Evolutionary conservation across 106 monocot genomes (phyloP).

Genomic region (Xerophyta viscosa): DNA sequence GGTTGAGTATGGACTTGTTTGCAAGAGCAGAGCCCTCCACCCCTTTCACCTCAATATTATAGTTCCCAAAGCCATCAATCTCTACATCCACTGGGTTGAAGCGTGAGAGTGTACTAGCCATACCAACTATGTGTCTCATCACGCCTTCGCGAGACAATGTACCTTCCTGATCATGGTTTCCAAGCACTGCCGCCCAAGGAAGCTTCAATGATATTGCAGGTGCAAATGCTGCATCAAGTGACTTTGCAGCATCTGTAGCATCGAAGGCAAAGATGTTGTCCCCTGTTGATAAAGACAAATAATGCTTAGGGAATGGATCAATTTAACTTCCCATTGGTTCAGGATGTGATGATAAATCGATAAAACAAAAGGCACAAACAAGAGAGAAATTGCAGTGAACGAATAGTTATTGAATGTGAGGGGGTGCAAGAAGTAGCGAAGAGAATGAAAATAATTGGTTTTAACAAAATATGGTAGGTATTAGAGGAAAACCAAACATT

Average conservation of each 20-base stretch:
- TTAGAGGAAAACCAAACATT: too few species aligned
- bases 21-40: constrained; percentile 34
- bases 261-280: constrained; percentile 89
- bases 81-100: constrained; percentile 53
- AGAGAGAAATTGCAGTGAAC: too few species aligned
- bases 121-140: constrained; percentile 58
- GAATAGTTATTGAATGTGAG: too few species aligned
- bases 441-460: too few species aligned
- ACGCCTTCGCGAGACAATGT: constrained; percentile 62
- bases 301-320: too few species aligned
- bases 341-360: too few species aligned
- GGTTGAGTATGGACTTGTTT: constrained; percentile 78
- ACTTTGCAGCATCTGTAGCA: constrained; percentile 53
- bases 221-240: constrained; percentile 59
- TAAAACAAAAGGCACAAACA: too few species aligned
- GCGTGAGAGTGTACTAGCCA: constrained; percentile 50
- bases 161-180: constrained; percentile 93
- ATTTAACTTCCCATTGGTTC: too few species aligned
- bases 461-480: too few species aligned
- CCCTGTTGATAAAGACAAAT: constrained; percentile 33
- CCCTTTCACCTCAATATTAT: constrained; percentile 62
- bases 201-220: constrained; percentile 60
- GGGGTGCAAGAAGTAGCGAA: too few species aligned
- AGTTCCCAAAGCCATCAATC: constrained; percentile 92
- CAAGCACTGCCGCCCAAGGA: constrained; percentile 89